phyloP scores from a whole-genome alignment of 345 rosid genomes.

The Eucalyptus leucophloia region DNA sequence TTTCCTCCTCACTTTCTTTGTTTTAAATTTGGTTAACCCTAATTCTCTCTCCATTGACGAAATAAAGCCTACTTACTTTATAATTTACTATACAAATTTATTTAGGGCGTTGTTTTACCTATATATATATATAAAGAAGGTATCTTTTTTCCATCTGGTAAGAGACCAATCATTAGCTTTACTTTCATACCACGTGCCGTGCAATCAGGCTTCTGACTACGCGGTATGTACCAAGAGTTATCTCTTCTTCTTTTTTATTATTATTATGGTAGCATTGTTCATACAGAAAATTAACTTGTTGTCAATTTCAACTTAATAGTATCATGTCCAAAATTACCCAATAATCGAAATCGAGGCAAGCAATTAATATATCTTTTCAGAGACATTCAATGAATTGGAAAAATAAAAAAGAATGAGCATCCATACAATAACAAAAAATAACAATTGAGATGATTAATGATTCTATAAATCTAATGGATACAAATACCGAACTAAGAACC shows the following conservation, averaged over 20 bases:
- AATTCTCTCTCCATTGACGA: background rate
- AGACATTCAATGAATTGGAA: background rate
- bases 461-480: background rate
- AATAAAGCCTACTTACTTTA: background rate
- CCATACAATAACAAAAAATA: rapidly evolving
- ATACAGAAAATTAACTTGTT: background rate
- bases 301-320: background rate
- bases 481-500: background rate
- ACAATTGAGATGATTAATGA: background rate
- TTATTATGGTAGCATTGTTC: background rate
- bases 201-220: background rate
- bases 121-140: background rate
- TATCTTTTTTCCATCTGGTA: background rate
- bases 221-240: background rate
- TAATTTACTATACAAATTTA: background rate
- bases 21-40: background rate
- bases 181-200: background rate
- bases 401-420: background rate
- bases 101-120: background rate
- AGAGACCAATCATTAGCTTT: background rate
- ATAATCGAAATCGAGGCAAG: background rate
- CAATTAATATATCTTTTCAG: rapidly evolving
- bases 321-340: background rate
- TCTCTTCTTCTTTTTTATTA: rapidly evolving
- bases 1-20: background rate